These are phyloP conservation scores for Emergomyces africanus DNA, from an alignment of 2,329 filamentous ascomycete genomes.

Conservation along the genomic window DNA sequence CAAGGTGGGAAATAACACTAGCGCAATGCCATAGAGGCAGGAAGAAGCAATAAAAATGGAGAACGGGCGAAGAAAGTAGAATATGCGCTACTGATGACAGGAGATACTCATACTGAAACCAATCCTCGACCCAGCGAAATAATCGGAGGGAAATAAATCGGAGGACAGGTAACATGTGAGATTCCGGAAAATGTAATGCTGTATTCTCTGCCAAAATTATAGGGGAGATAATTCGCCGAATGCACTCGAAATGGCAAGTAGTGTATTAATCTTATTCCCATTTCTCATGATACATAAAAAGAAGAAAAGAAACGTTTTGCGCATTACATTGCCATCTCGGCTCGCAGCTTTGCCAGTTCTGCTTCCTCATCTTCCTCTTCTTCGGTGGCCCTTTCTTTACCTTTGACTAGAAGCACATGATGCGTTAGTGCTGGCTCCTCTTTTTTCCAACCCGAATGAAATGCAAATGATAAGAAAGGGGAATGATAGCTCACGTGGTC, in stretches of 20 bases:
- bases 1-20: neutral
- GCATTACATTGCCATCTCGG: constrained; percentile 85
- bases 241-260: neutral
- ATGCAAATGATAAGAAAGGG: neutral
- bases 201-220: neutral
- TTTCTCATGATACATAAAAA: neutral
- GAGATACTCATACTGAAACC: too few relatives aligned
- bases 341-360: constrained; percentile 82
- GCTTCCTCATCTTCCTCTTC: constrained; percentile 97
- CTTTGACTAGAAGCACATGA: constrained; percentile 26
- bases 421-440: constrained; percentile 4
- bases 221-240: neutral
- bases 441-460: neutral
- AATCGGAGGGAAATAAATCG: neutral
- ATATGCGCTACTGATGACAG: neutral
- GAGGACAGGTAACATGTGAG: neutral
- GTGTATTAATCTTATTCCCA: neutral
- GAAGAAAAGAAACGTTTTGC: neutral
- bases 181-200: neutral
- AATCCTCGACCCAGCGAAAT: too few relatives aligned
- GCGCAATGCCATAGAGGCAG: neutral
- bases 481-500: constrained; percentile 52
- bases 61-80: neutral
- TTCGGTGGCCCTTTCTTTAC: constrained; percentile 39
- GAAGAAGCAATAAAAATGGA: neutral